Evolutionary conservation across 345 rosid species (phyloP).

Genomic region (Draba incana): DNA sequence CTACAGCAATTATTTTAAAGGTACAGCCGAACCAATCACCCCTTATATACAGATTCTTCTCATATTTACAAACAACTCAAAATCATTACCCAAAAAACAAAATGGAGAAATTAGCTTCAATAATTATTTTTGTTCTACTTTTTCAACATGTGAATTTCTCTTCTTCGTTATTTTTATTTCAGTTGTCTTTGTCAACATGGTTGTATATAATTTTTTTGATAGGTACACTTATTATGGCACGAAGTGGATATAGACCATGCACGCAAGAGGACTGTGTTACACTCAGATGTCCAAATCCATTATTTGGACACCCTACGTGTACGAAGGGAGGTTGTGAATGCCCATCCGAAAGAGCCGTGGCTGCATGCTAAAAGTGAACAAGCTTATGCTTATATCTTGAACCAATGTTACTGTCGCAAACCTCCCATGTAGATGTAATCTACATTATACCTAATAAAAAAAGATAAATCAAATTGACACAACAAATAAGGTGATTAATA

Average conservation of each 20-base stretch:
- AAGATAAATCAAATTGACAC: too few species aligned
- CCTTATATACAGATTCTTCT: too few species aligned
- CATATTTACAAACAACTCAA: too few species aligned
- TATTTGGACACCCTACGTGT: background rate
- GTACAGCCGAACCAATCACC: too few species aligned
- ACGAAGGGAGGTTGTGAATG: constrained; percentile 14
- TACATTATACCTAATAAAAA: too few species aligned
- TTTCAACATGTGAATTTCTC: constrained; percentile 23
- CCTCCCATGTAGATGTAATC: constrained; percentile 2
- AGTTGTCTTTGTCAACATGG: background rate
- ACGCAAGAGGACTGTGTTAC: background rate
- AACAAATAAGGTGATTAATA: too few species aligned
- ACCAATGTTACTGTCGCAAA: constrained; percentile 27
- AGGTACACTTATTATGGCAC: constrained; percentile 28
- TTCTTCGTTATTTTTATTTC: background rate
- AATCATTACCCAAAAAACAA: too few species aligned
- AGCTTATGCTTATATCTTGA: constrained; percentile 3
- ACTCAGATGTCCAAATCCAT: constrained; percentile 18
- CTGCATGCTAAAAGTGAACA: constrained; percentile 22
- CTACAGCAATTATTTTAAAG: too few species aligned
- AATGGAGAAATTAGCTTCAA: constrained; percentile 23
- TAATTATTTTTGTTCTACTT: constrained; percentile 23
- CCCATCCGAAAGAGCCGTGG: background rate
- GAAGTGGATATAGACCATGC: constrained; percentile 16
- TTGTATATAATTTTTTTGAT: background rate